phyloP scores from a whole-genome alignment of 1,284 basidiomycete genomes.

The Trichosporon asahii region DNA sequence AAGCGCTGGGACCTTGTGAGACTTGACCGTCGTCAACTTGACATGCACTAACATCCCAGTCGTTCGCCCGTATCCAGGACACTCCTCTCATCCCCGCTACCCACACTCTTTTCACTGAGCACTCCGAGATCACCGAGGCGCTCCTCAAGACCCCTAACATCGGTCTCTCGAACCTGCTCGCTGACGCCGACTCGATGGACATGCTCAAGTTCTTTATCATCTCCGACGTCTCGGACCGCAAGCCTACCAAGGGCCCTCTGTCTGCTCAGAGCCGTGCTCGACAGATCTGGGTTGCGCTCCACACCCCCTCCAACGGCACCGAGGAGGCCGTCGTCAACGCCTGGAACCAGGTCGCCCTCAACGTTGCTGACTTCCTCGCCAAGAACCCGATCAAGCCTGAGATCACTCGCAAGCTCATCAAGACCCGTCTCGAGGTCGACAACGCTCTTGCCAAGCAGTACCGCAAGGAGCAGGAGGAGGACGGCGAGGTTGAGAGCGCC shows the following conservation, averaged over 20 bases:
- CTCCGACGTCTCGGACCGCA: constrained; percentile 74
- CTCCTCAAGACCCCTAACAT: constrained; percentile 65
- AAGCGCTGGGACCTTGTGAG: constrained; percentile 80
- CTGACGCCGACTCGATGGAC: constrained; percentile 56
- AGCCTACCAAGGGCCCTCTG: constrained; percentile 59
- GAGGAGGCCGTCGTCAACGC: constrained; percentile 58
- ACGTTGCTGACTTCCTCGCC: constrained; percentile 66
- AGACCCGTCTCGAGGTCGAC: constrained; percentile 66
- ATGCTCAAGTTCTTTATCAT: constrained; percentile 70
- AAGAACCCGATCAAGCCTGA: constrained; percentile 63
- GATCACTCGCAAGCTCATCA: constrained; percentile 69
- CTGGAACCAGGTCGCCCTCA: constrained; percentile 66
- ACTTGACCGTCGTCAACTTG: constrained; percentile 22
- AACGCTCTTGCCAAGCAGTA: constrained; percentile 45
- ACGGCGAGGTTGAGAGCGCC: constrained; percentile 62
- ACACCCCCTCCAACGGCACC: constrained; percentile 57
- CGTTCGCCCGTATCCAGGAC: constrained; percentile 46
- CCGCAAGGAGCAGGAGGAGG: constrained; percentile 61
- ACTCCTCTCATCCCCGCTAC: constrained; percentile 35
- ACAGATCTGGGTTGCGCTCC: constrained; percentile 67
- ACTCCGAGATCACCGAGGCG: constrained; percentile 71
- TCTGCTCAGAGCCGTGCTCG: constrained; percentile 59
- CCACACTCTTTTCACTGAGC: constrained; percentile 71
- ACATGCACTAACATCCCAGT: constrained; percentile 27
- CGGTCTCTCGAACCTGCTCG: constrained; percentile 60